phyloP scores from a whole-genome alignment of 495 filamentous ascomycete species.

The Neurospora sp. region DNA sequence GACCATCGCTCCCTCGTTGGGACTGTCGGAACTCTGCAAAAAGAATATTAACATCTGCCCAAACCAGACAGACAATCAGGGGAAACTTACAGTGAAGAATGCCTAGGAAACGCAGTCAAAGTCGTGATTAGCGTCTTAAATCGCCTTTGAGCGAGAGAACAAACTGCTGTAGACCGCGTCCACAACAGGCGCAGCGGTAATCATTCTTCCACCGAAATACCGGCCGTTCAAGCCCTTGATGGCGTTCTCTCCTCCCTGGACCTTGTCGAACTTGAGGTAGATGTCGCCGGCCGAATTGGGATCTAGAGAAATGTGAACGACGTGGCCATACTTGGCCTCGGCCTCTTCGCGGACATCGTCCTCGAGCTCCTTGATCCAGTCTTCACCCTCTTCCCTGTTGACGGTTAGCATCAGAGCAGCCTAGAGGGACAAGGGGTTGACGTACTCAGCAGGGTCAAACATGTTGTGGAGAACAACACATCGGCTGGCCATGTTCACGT shows the following conservation, averaged over 20 bases:
- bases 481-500: conserved; percentile 85
- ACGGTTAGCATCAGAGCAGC: conserved; percentile 32
- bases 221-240: conserved; percentile 96
- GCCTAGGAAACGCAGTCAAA: conserved; percentile 28
- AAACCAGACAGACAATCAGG: too few relatives aligned
- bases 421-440: conserved; percentile 9
- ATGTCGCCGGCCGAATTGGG: conserved; percentile 90
- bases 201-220: conserved; percentile 83
- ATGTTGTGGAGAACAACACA: conserved; percentile 93
- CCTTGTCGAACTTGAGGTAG: conserved; percentile 94
- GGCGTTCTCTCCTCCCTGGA: conserved; percentile 89
- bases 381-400: conserved; percentile 70
- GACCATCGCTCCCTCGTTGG: background rate
- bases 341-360: conserved; percentile 91
- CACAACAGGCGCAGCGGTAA: conserved; percentile 89
- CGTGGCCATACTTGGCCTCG: conserved; percentile 90
- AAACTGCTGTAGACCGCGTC: conserved; percentile 97
- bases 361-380: conserved; percentile 88
- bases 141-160: conserved; percentile 77
- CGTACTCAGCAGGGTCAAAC: conserved; percentile 89
- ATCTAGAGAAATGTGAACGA: conserved; percentile 96
- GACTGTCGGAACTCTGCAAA: background rate
- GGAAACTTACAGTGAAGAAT: conserved; percentile 22
- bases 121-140: conserved; percentile 47
- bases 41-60: too few relatives aligned